Percentiles rank a stretch among this genome's conserved stretches.
Conservation (phyloP, 768 basidiomycete species). For the Suillus americanus region DNA sequence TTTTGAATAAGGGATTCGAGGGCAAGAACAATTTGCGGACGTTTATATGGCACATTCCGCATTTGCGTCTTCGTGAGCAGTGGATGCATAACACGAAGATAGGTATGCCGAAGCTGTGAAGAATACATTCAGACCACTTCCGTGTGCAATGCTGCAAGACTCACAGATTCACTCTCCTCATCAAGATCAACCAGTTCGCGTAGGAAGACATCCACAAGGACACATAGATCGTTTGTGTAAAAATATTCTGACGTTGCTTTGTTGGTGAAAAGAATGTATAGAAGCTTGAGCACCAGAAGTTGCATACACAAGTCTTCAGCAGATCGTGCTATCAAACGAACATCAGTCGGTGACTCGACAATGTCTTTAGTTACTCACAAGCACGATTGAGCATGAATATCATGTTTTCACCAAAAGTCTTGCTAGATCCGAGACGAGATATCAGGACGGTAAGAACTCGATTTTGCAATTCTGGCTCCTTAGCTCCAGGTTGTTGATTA, state of each 20-base stretch:
- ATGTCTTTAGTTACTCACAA: constrained; percentile 49
- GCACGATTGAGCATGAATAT: constrained; percentile 99
- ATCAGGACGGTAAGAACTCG: constrained; percentile 82
- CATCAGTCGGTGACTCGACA: constrained; percentile 9
- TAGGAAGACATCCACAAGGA: constrained; percentile 97
- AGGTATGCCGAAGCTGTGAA: constrained; percentile 83
- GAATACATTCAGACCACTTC: constrained; percentile 3
- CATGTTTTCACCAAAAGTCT: constrained; percentile 97
- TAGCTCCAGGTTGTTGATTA: constrained; percentile 22
- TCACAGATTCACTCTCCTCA: constrained; percentile 89
- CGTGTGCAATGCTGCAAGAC: constrained; percentile 28
- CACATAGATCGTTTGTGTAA: constrained; percentile 95
- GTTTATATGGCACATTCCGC: constrained; percentile 83
- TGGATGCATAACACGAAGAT: constrained; percentile 93
- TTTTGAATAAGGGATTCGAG: constrained; percentile 78
- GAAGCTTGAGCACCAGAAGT: constrained; percentile 87
- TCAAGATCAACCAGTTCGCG: constrained; percentile 89
- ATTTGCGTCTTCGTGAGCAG: constrained; percentile 94
- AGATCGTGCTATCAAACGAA: constrained; percentile 61
- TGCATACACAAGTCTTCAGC: constrained; percentile 95
- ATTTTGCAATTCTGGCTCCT: constrained; percentile 56
- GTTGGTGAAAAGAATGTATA: constrained; percentile 94
- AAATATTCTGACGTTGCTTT: constrained; percentile 93
- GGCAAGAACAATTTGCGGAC: constrained; percentile 80
- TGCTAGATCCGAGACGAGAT: constrained; percentile 80